phyloP scores from a whole-genome alignment of 768 basidiomycete genomes.

The Tulasnella sp. region DNA sequence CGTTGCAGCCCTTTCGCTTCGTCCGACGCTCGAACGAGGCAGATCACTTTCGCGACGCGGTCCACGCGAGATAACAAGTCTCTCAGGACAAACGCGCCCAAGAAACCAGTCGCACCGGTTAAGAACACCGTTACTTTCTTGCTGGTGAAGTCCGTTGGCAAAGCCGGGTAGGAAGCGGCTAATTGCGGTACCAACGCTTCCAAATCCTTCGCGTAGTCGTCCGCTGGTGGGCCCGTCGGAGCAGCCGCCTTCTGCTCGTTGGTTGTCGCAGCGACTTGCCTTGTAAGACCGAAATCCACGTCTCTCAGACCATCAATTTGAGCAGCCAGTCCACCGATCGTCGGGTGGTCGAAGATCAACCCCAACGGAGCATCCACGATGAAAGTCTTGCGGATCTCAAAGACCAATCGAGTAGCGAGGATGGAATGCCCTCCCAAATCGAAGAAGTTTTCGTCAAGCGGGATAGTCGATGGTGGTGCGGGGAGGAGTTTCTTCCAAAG shows the following conservation, averaged over 20 bases:
- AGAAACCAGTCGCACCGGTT: constrained; percentile 94
- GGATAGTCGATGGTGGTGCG: constrained; percentile 65
- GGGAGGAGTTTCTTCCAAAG: constrained; percentile 83
- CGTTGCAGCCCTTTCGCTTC: constrained; percentile 56
- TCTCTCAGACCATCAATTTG: constrained; percentile 69
- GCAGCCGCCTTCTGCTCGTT: constrained; percentile 24
- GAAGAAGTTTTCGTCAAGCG: constrained; percentile 92
- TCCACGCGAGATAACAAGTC: constrained; percentile 60
- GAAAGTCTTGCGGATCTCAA: constrained; percentile 90
- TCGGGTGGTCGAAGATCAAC: constrained; percentile 85
- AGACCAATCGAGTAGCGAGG: constrained; percentile 91
- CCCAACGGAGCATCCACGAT: constrained; percentile 86
- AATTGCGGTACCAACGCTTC: constrained; percentile 53
- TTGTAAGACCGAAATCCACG: constrained; percentile 69
- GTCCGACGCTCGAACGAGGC: constrained; percentile 73
- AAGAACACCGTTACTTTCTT: constrained; percentile 74
- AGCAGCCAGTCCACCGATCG: constrained; percentile 63
- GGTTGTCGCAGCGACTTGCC: constrained; percentile 25
- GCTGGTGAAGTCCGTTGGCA: constrained; percentile 47
- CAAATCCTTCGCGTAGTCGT: constrained; percentile 76
- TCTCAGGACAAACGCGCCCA: constrained; percentile 84
- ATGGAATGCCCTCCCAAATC: constrained; percentile 98
- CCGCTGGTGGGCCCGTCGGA: constrained; percentile 29
- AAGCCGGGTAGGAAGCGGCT: constrained; percentile 50
- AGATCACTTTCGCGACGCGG: constrained; percentile 77